phyloP scores from a whole-genome alignment of 768 basidiomycete species.

The Lactarius quietus region DNA sequence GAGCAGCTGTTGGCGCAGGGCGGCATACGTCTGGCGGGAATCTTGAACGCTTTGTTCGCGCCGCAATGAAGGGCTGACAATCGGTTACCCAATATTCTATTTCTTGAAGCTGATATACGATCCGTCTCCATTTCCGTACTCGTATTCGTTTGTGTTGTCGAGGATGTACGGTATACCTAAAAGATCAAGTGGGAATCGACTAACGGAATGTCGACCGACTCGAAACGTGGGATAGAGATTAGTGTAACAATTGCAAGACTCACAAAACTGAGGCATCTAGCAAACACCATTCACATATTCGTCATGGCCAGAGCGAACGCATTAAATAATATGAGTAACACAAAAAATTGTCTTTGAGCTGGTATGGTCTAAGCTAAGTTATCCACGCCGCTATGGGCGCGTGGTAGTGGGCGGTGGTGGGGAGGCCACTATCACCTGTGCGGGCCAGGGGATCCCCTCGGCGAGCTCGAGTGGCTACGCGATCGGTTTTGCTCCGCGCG shows the following conservation, averaged over 20 bases:
- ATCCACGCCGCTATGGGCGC: too few species aligned
- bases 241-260: not conserved
- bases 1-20: conserved; percentile 82
- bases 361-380: conserved; percentile 12
- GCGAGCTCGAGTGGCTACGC: conserved; percentile 16
- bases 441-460: not conserved
- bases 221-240: not conserved
- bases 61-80: not conserved
- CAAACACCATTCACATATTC: not conserved
- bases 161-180: not conserved
- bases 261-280: not conserved
- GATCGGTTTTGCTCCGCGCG: conserved; percentile 31
- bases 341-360: not conserved
- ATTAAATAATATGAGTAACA: conserved; percentile 18
- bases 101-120: not conserved
- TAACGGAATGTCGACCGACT: not conserved
- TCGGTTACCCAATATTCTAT: not conserved
- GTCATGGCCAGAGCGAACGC: not conserved
- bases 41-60: conserved; percentile 71
- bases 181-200: not conserved
- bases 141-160: not conserved
- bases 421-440: conserved; percentile 11
- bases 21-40: conserved; percentile 78
- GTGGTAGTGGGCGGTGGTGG: not conserved
- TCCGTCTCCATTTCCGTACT: not conserved